Evolutionary conservation across 176 grass and related monocot species (phyloP), one percentile per base, ranked within the genome.

Genomic region (Bolboschoenus planiculmis): DNA sequence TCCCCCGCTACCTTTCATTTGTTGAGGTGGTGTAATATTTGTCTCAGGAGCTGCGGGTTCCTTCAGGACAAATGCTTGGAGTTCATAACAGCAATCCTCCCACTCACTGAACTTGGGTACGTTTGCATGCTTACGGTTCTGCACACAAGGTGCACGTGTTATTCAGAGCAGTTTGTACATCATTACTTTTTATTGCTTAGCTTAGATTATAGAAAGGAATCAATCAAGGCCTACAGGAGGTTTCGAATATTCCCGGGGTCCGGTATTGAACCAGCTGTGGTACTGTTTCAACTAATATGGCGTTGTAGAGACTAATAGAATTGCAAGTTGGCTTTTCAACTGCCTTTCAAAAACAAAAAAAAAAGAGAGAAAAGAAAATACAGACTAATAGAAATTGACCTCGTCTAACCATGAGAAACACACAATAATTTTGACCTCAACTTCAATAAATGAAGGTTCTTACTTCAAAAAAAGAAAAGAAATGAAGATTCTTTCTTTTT

Each of bases 71-170:
- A 55, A 1, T 81, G 26, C 40, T 56, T 53, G 34, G 10, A 71
- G 58, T 26, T 86, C n/a, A 81, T 50, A 14, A 81, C 27, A 29
- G 85, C 82, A 14, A 79, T 62, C 4, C 16, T 58, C 71, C 85
- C 85, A 86, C 3, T 86, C 80, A 46, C 85, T 78, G 10, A 82
- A 86, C 30, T 82, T 35, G 4, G 85, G 85, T 56, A 86, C 40
- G 31, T 26, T 54, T 4, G 34, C 37, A 39, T 37, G 78, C 27
- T 80, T 79, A 10, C 43, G 71, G 43, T 85, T 75, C 84, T 81
- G 79, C 53, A 59, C 36, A 39, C 0, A 62, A 64, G 23, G 21
- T 59, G 5, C 40, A 44, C 29, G 20, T 60, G 30, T 42, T 23
- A 81, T 81, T 64, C 78, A 43, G 59, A 23, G 18, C 51, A 14